Evolutionary conservation across 2,329 filamentous ascomycete species (phyloP).

Genomic region (Trichophyton benhamiae): DNA sequence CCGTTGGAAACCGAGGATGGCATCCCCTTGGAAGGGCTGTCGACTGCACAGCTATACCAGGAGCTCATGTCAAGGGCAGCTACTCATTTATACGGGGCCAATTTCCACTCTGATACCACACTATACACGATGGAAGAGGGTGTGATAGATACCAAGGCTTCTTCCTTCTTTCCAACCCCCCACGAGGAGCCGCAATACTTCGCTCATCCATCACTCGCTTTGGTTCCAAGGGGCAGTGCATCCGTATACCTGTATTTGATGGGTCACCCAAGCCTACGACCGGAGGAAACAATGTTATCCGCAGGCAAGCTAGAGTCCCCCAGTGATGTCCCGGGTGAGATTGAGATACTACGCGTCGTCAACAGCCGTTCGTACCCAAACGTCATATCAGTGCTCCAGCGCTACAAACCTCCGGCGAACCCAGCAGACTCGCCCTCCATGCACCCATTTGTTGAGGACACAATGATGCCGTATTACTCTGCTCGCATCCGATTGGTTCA

Average conservation of each 20-base stretch:
- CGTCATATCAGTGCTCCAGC: constrained; percentile 24
- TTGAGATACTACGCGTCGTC: constrained; percentile 24
- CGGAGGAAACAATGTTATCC: constrained; percentile 10
- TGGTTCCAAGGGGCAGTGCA: constrained; percentile 6
- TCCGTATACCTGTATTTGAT: constrained; percentile 19
- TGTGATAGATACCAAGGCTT: constrained; percentile 25
- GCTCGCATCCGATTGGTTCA: constrained; percentile 21
- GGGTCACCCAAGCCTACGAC: not conserved
- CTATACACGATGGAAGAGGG: constrained; percentile 19
- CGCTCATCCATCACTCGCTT: not conserved
- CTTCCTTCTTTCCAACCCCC: constrained; percentile 13
- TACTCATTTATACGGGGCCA: constrained; percentile 26
- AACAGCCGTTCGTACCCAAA: constrained; percentile 13
- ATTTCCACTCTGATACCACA: constrained; percentile 22
- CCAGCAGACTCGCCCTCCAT: not conserved
- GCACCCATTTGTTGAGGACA: constrained; percentile 24
- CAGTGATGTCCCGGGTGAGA: constrained; percentile 18
- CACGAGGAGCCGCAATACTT: not conserved
- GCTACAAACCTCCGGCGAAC: constrained; percentile 19
- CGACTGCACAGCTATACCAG: constrained; percentile 20
- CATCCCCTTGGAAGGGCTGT: constrained; percentile 12
- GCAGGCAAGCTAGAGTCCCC: constrained; percentile 16
- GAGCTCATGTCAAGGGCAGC: constrained; percentile 22
- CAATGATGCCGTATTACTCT: constrained; percentile 16
- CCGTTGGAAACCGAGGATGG: not conserved